Conservation (phyloP, 1,284 basidiomycete species). For the Bjerkandera adusta region DNA sequence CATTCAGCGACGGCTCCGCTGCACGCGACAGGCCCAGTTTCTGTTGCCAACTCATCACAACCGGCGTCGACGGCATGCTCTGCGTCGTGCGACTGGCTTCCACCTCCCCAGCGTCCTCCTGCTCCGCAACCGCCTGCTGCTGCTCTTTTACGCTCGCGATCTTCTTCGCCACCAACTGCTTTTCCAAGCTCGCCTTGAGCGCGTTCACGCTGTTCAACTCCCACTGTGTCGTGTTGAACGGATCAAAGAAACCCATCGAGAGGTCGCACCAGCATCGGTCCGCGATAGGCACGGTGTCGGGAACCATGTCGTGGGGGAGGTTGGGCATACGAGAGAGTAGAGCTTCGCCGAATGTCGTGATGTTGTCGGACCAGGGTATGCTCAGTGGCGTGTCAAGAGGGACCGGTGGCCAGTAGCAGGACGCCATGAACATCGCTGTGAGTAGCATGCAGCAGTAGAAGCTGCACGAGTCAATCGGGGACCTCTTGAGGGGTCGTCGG, state of each 20-base stretch:
- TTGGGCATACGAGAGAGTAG: conserved; percentile 40
- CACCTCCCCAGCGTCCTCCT: neutral
- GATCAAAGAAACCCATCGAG: conserved; percentile 58
- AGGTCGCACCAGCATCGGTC: conserved; percentile 85
- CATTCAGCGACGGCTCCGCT: neutral
- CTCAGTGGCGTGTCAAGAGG: conserved; percentile 59
- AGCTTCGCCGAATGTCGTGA: conserved; percentile 68
- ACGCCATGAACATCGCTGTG: conserved; percentile 74
- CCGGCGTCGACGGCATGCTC: too few species aligned
- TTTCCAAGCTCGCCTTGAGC: conserved; percentile 40
- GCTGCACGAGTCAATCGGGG: conserved; percentile 34
- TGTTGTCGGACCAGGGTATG: conserved; percentile 60
- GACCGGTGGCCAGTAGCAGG: conserved; percentile 83
- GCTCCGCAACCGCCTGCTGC: neutral
- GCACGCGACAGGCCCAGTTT: neutral
- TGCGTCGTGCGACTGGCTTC: too few species aligned
- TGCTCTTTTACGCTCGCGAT: conserved; percentile 4
- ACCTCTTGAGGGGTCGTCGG: neutral
- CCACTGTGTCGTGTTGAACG: conserved; percentile 72
- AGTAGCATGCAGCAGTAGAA: conserved; percentile 83
- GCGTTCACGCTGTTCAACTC: conserved; percentile 58
- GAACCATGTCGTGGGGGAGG: conserved; percentile 24
- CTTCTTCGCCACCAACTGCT: conserved; percentile 15
- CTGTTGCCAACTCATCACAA: too few species aligned
- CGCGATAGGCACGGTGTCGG: conserved; percentile 53